Evolutionary conservation across 768 basidiomycete species (phyloP), one percentile per base, ranked within the genome.

Genomic region (Boletus edulis): DNA sequence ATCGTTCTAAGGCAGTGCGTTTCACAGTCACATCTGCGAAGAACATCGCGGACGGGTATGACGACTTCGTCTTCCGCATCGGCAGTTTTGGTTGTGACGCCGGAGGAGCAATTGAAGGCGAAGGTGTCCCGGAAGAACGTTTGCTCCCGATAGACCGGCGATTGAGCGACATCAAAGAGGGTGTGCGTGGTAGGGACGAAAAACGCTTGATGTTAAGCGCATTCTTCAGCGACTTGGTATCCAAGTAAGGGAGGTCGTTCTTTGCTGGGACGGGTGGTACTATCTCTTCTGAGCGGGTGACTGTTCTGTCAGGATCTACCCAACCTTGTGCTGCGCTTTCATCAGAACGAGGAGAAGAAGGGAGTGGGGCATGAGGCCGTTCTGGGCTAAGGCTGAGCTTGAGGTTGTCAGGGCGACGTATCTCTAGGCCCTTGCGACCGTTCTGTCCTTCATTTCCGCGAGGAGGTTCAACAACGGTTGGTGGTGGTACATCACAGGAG

Each of bases 11-110:
- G 3, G 86, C 62, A 29, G 77, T 84, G 58, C 75, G 80, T 68
- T 78, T 78, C 14, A 71, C 65, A 31, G 76, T 62, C 4, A 94
- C 76, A 63, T 95, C 90, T 42, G 78, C 74, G 62, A 80, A 89
- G 59, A 78, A 78, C 84, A 94, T 81, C 13, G 89, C 87, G 42
- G 83, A 73, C 3, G 90, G 89, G 66, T 82, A 75, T 13, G 68
- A 49, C 20, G 73, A 68, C 41, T 65, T 76, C n/a, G 68, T 68
- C 54, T 62, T 75, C 20, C 63, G 68, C 29, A 63, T 62, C 37
- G 61, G 61, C 11, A 55, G 63, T 22, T 45, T 65, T 20, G 44
- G 65, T 50, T 32, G 63, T 44, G 45, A 20, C 20, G 50, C 29
- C 51, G 77, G 77, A 56, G 58, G 46, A 72, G 78, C 24, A 68